Percentiles rank a stretch among this genome's conserved stretches.
phyloP scores from a whole-genome alignment of 148 eudicot genomes.

The Fagopyrum tataricum region DNA sequence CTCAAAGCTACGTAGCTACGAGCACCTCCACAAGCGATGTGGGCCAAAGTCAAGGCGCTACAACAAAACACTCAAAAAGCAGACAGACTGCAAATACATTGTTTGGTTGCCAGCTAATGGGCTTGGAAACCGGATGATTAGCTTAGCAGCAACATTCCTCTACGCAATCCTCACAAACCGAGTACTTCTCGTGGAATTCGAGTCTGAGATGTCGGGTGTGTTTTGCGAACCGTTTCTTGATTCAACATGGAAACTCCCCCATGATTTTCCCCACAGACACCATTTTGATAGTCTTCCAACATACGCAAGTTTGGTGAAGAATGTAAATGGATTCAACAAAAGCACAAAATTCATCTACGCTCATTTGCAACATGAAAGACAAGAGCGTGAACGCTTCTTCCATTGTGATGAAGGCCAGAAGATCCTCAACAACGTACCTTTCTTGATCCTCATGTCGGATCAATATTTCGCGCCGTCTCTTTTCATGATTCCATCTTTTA shows the following conservation, averaged over 20 bases:
- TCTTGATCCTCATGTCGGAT: constrained; percentile 51
- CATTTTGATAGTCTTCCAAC: constrained; percentile 32
- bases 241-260: constrained; percentile 53
- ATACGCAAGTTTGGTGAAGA: constrained; percentile 29
- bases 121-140: constrained; percentile 59
- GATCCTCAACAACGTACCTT: constrained; percentile 32
- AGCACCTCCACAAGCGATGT: constrained; percentile 54
- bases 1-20: constrained; percentile 56
- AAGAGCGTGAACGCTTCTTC: constrained; percentile 47
- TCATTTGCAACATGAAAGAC: constrained; percentile 44
- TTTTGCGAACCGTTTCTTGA: constrained; percentile 72
- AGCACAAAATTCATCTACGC: constrained; percentile 23
- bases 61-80: constrained; percentile 29
- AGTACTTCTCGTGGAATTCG: constrained; percentile 55
- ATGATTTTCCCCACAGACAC: constrained; percentile 38
- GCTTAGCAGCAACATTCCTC: constrained; percentile 59
- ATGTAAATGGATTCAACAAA: constrained; percentile 9
- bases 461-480: constrained; percentile 62
- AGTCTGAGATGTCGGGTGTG: constrained; percentile 37
- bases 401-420: constrained; percentile 61
- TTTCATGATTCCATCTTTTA: constrained; percentile 54
- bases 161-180: constrained; percentile 65
- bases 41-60: constrained; percentile 56
- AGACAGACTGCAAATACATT: constrained; percentile 46
- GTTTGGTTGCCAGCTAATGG: constrained; percentile 66